Conservation (phyloP, 2,329 filamentous ascomycete genomes). For the Sordariomycetes sp. region DNA sequence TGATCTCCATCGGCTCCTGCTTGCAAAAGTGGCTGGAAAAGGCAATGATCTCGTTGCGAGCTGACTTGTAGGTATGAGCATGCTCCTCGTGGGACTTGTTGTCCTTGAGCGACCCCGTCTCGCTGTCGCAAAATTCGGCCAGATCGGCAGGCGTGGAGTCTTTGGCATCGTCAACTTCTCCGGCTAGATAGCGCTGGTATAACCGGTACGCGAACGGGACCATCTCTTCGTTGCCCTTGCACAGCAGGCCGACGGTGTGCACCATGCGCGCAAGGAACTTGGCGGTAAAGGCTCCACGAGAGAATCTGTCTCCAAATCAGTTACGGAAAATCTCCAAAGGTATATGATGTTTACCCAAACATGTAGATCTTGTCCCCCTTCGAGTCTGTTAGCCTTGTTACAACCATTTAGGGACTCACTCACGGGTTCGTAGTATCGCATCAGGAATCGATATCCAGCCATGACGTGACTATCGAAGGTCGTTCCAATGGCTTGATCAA, state of each 20-base stretch:
- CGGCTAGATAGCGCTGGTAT: constrained; percentile 30
- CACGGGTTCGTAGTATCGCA: constrained; percentile 40
- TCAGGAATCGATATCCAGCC: constrained; percentile 42
- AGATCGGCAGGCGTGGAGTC: not conserved
- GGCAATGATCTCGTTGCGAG: constrained; percentile 27
- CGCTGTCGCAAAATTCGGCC: not conserved
- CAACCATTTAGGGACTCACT: constrained; percentile 8
- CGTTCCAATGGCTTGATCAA: constrained; percentile 33
- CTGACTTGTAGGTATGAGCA: constrained; percentile 5
- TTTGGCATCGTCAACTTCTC: constrained; percentile 23
- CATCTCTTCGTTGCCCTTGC: constrained; percentile 75
- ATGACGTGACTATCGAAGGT: constrained; percentile 43
- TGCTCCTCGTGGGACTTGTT: not conserved
- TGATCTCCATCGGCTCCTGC: constrained; percentile 14
- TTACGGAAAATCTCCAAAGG: no score
- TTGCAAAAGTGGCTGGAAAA: constrained; percentile 40
- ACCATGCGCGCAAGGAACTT: constrained; percentile 77
- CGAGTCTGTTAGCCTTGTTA: not conserved
- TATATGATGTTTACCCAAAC: no score
- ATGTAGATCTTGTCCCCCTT: constrained; percentile 46
- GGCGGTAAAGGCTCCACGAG: constrained; percentile 65
- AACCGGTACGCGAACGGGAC: constrained; percentile 38
- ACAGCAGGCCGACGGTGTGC: constrained; percentile 70
- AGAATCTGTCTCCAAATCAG: no score
- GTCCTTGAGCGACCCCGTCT: not conserved